Base-by-base conservation (phyloP, 345 rosid genomes). In the Aethionema arabicum region DNA sequence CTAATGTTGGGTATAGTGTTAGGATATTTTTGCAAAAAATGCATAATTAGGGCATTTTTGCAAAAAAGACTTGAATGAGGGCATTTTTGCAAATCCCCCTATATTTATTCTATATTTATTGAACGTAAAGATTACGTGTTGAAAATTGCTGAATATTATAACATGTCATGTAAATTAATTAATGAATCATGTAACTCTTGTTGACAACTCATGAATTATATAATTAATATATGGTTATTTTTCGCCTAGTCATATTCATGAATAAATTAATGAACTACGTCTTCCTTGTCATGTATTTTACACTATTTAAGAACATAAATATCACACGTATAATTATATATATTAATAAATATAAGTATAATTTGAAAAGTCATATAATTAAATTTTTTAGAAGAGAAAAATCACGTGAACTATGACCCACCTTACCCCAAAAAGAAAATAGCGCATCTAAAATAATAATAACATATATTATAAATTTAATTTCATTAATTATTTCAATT, bases 321-420 rank as follows among this genome's bases (percentile, higher is more conserved):
- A 40, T 40, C 27, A 21, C 27, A 21, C 27, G 27, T 21, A 21
- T 35, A 31, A 5, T 32, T 4, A 16, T 14, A 21, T 46, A 32
- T 47, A 37, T 61, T 56, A 76, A 66, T 59, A 65, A 52, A 47
- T 33, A 33, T 41, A 45, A 21, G 56, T 35, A 29, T 49, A 56
- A 38, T 53, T 14, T 45, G 70, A 71, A 58, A 38, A 63, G 50
- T 63, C 68, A 63, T 48, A 63, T 61, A 62, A 54, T 62, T 62
- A 57, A 44, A n/a, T n/a, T 43, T 53, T 40, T 33, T 56, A 33
- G 77, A 81, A 75, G 55, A 42, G 79, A 80, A 72, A 69, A 75
- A 79, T 74, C 96, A 91, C 91, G 93, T 91, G 96, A 79, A 69
- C 68, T 35, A 38, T 76, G 93, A 51, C 93, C 93, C 89, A 83